Evolutionary conservation across 73 alveolate species (phyloP).

Genomic region (Symbiodinium natans): DNA sequence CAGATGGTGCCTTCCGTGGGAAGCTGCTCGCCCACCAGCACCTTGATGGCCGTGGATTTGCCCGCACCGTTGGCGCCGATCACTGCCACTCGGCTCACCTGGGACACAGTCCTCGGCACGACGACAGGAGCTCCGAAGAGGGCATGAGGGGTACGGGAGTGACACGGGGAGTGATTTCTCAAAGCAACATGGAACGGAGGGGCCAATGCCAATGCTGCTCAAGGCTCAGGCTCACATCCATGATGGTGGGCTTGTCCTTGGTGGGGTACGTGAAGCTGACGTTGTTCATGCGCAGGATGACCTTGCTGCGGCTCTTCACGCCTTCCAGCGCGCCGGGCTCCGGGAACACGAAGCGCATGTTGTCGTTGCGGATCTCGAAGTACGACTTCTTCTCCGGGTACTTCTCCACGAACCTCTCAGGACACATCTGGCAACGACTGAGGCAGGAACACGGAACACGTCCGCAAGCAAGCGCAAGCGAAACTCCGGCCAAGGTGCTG

Average conservation of each 20-base stretch:
- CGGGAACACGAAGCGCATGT: conserved; percentile 81
- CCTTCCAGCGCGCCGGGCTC: conserved; percentile 90
- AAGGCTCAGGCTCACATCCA: conserved; percentile 53
- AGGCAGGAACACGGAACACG: no score
- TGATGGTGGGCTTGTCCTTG: conserved; percentile 94
- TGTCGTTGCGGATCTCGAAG: conserved; percentile 77
- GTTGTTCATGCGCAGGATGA: conserved; percentile 78
- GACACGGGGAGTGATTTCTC: background rate
- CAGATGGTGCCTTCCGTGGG: conserved; percentile 81
- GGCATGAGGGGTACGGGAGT: background rate
- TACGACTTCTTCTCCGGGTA: conserved; percentile 90
- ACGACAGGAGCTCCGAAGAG: background rate
- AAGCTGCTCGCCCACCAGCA: conserved; percentile 70
- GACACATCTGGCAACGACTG: no score
- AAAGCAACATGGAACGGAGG: background rate
- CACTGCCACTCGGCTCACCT: conserved; percentile 89
- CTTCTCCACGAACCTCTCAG: conserved; percentile 65
- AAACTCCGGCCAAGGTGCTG: conserved; percentile 3
- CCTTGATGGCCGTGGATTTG: conserved; percentile 88
- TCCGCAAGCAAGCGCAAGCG: no score
- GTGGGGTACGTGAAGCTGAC: conserved; percentile 89
- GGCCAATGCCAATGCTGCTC: background rate
- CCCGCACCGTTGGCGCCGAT: conserved; percentile 93
- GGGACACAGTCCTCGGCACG: conserved; percentile 24
- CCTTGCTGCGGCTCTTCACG: conserved; percentile 94